Evolutionary conservation across 257 asterid genomes (phyloP), one percentile per base, ranked within the genome.

Genomic region (Penstemon davidsonii): DNA sequence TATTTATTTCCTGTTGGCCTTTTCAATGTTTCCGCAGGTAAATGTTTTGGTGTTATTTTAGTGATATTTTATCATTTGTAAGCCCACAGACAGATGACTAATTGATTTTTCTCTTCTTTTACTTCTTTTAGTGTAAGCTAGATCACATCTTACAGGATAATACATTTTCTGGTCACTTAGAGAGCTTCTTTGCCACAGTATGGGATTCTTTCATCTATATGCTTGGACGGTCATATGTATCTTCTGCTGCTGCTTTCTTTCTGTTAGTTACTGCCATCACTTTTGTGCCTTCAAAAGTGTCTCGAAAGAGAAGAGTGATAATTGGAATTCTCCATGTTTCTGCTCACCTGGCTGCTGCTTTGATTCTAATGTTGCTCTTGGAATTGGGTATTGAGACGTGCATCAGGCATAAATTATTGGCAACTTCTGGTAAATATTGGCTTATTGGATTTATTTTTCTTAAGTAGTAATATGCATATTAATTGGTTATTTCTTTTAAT

Each of bases 1-100:
- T 69, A 91, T 94, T 80, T 94, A 88, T 80, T 94, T 94, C 57
- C 56, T 87, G 49, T 80, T 94, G 79, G 89, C 85, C 68, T 91
- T 89, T 74, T 94, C 99, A 72, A 91, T 94, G 96, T 94, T 94
- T 80, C 99, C 97, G 40, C 97, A 86, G 96, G 99, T 94, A 76
- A 75, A 25, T 47, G 7, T 25, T 70, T 62, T 52, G 5, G 72
- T 54, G 18, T 25, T 70, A 13, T 54, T 62, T 9, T 38, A 40
- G 41, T 10, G 15, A 49, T 49, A 49, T 49, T 46, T 49, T 49
- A 49, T 12, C 15, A 37, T 18, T 43, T 44, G 51, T 63, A 4
- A 12, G 5, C 33, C 43, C 3, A 15, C 19, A 12, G 52, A 67
- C 51, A 53, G 51, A 53, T 53, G 69, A 78, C 81, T 80, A 45